Evolutionary conservation across 495 filamentous ascomycete species (phyloP).

Genomic region (Platismatia glauca): DNA sequence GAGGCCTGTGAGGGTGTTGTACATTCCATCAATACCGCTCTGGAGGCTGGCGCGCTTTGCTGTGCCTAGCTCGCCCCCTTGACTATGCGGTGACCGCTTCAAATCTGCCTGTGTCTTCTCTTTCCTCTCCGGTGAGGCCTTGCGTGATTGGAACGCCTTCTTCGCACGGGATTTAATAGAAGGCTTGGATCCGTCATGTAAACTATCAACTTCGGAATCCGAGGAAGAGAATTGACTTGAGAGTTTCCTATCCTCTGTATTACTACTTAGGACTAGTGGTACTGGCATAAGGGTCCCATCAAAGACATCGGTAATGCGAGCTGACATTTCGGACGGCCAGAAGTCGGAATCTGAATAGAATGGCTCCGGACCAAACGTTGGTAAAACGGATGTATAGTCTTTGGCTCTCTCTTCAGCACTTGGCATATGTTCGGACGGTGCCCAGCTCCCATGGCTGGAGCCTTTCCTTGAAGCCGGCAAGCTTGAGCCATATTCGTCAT

Average conservation of each 20-base stretch:
- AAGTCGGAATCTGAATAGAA: constrained; percentile 8
- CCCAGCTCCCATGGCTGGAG: neutral
- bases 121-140: constrained; percentile 10
- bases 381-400: constrained; percentile 16
- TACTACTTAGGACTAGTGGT: constrained; percentile 10
- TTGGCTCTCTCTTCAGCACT: constrained; percentile 16
- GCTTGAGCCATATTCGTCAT: constrained; percentile 7
- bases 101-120: constrained; percentile 3
- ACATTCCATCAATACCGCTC: neutral
- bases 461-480: constrained; percentile 2
- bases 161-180: constrained; percentile 15
- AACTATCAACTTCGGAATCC: constrained; percentile 14
- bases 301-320: constrained; percentile 17
- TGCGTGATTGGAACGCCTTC: constrained; percentile 17
- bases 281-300: constrained; percentile 16
- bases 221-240: constrained; percentile 24
- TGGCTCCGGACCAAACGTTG: constrained; percentile 2
- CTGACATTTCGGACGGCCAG: constrained; percentile 14
- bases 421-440: neutral
- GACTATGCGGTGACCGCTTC: neutral
- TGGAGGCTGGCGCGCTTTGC: neutral
- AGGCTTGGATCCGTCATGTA: constrained; percentile 3
- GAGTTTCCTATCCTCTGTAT: constrained; percentile 13
- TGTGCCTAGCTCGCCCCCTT: neutral
- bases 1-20: neutral